phyloP scores from a whole-genome alignment of 169 alveolate species.

The Eimeria maxima region DNA sequence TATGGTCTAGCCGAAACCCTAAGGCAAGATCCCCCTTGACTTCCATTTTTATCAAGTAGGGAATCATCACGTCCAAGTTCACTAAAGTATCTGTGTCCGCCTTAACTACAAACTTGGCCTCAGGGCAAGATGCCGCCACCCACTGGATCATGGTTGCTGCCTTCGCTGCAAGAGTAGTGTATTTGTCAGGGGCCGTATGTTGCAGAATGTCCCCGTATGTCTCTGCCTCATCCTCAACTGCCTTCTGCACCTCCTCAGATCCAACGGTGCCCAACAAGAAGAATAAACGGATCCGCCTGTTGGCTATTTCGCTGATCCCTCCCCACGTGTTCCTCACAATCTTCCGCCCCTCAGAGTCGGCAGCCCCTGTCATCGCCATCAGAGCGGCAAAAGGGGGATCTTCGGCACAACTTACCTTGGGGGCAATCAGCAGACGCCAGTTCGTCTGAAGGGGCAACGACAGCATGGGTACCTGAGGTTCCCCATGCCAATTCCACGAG shows the following conservation, averaged over 20 bases:
- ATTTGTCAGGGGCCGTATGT: constrained; percentile 75
- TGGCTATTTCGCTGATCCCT: background rate
- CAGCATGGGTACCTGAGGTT: constrained; percentile 51
- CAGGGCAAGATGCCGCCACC: constrained; percentile 54
- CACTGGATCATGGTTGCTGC: constrained; percentile 59
- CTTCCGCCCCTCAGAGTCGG: constrained; percentile 12
- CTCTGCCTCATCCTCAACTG: constrained; percentile 59
- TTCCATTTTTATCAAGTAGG: constrained; percentile 45
- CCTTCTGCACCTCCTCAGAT: background rate
- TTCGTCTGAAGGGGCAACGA: constrained; percentile 64
- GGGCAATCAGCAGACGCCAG: constrained; percentile 42
- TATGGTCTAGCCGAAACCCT: constrained; percentile 30
- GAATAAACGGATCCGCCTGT: constrained; percentile 29
- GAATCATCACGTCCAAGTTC: constrained; percentile 57
- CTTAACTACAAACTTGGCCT: constrained; percentile 65
- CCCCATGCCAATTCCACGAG: constrained; percentile 61
- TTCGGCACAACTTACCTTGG: constrained; percentile 43
- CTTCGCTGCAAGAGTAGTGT: constrained; percentile 29
- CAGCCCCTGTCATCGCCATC: constrained; percentile 59
- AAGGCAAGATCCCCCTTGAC: constrained; percentile 50
- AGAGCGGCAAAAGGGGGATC: constrained; percentile 58
- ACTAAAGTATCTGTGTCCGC: constrained; percentile 61
- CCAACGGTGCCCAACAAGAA: constrained; percentile 50
- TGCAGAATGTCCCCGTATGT: constrained; percentile 48
- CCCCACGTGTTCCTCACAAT: constrained; percentile 59